These are phyloP conservation scores for Ascochyta pisi DNA, from an alignment of 2,329 filamentous ascomycete genomes.

Conservation along the genomic window DNA sequence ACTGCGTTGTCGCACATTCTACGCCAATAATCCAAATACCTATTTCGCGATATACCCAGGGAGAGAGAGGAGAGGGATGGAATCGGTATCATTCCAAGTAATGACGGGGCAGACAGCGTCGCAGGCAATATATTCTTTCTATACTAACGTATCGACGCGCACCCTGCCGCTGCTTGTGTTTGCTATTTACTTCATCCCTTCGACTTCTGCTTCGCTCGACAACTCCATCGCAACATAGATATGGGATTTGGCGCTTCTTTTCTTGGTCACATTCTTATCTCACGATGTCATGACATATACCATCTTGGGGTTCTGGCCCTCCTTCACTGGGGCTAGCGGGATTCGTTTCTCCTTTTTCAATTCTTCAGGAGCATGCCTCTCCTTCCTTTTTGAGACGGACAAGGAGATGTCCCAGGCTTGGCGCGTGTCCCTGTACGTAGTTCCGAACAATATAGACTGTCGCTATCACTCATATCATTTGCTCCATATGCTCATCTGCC, in stretches of 20 bases:
- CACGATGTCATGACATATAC: conserved; percentile 46
- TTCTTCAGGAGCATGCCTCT: conserved; percentile 16
- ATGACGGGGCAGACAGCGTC: conserved; percentile 49
- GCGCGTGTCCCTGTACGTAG: conserved; percentile 8
- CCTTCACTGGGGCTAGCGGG: conserved; percentile 28
- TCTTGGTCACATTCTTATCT: conserved; percentile 34
- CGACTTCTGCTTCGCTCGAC: conserved; percentile 19
- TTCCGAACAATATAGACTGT: conserved; percentile 20
- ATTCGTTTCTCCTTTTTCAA: conserved; percentile 25
- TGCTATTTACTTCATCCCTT: conserved; percentile 10
- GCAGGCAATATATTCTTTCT: conserved; percentile 46
- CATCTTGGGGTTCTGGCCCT: conserved; percentile 29
- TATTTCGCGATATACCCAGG: conserved; percentile 40
- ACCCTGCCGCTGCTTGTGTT: conserved; percentile 35
- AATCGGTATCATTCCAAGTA: conserved; percentile 38
- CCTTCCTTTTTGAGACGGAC: conserved; percentile 14
- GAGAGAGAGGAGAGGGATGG: conserved; percentile 29
- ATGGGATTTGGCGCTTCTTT: conserved; percentile 18
- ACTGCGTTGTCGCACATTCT: conserved; percentile 29
- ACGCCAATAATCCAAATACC: conserved; percentile 36
- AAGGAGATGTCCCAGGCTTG: conserved; percentile 19
- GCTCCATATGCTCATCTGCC: conserved; percentile 1
- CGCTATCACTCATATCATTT: conserved; percentile 16
- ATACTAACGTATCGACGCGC: conserved; percentile 35
- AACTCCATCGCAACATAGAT: conserved; percentile 2